Conservation (phyloP, 1,284 basidiomycete species). For the Pseudozyma flocculosa region DNA sequence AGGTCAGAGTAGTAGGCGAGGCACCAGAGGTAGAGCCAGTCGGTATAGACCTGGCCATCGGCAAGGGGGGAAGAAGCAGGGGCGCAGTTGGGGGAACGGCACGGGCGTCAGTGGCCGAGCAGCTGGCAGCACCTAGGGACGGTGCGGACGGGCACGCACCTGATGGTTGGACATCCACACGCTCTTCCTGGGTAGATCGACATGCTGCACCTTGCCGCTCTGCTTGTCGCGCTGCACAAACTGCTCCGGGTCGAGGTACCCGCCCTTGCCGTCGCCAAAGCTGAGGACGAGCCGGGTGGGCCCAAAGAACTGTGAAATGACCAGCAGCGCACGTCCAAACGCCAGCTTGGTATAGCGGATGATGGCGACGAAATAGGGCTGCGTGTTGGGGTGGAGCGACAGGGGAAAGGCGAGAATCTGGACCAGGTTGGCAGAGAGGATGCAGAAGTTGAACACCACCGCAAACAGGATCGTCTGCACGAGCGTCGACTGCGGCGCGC, state of each 20-base stretch:
- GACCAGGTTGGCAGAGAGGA: constrained; percentile 28
- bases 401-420: constrained; percentile 41
- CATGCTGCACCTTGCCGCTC: constrained; percentile 17
- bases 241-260: constrained; percentile 30
- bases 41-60: constrained; percentile 44
- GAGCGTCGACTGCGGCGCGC: constrained; percentile 11
- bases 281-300: constrained; percentile 43
- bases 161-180: constrained; percentile 50
- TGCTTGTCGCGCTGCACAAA: constrained; percentile 30
- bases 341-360: constrained; percentile 42
- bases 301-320: constrained; percentile 47
- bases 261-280: constrained; percentile 38
- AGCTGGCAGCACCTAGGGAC: no score
- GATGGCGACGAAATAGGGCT: constrained; percentile 17
- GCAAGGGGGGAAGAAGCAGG: no score
- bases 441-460: constrained; percentile 41
- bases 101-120: no score
- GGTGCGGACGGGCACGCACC: no score
- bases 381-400: constrained; percentile 17
- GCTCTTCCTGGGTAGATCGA: constrained; percentile 32
- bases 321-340: constrained; percentile 28
- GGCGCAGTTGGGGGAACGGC: no score
- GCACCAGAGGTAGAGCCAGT: constrained; percentile 54
- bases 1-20: constrained; percentile 46
- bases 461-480: constrained; percentile 36